A percentile compares a stretch with the other conserved stretches of the same genome.
Conservation (phyloP, 495 filamentous ascomycete species). For the Hypomontagnella submonticulosa region DNA sequence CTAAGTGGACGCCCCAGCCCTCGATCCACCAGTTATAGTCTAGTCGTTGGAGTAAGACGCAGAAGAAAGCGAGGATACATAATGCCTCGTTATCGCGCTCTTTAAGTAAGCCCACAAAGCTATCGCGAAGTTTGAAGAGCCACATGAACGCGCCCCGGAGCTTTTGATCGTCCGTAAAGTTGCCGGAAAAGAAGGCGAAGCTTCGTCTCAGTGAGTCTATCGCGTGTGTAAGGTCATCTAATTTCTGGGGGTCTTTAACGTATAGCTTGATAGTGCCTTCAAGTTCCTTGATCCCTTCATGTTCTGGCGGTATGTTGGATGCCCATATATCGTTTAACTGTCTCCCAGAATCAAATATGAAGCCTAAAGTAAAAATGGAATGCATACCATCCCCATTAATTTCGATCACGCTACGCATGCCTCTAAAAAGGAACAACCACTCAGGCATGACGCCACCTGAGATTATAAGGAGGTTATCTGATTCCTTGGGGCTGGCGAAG, state of each 20-base stretch:
- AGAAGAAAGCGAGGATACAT: conserved; percentile 55
- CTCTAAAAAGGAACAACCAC: conserved; percentile 55
- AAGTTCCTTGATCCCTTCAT: conserved; percentile 42
- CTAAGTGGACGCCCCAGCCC: conserved; percentile 53
- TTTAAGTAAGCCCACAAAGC: conserved; percentile 49
- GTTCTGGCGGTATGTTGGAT: conserved; percentile 19
- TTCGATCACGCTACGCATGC: conserved; percentile 52
- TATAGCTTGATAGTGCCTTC: conserved; percentile 30
- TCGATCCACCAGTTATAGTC: conserved; percentile 58
- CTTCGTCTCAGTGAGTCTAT: conserved; percentile 39
- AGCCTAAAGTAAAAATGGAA: conserved; percentile 38
- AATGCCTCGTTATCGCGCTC: conserved; percentile 50
- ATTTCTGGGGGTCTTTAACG: conserved; percentile 29
- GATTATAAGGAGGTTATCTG: conserved; percentile 54
- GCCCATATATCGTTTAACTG: conserved; percentile 34
- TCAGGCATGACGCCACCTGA: conserved; percentile 53
- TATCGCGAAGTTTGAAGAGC: conserved; percentile 49
- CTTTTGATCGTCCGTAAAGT: conserved; percentile 37
- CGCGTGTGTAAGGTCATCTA: conserved; percentile 24
- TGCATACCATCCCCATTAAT: conserved; percentile 37
- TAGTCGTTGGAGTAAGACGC: conserved; percentile 50
- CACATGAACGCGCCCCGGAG: conserved; percentile 53
- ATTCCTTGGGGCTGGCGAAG: conserved; percentile 59
- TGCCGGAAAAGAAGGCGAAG: conserved; percentile 33
- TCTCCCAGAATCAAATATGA: conserved; percentile 49